Conservation (phyloP, 495 filamentous ascomycete genomes). For the Penicillium coprophilum region DNA sequence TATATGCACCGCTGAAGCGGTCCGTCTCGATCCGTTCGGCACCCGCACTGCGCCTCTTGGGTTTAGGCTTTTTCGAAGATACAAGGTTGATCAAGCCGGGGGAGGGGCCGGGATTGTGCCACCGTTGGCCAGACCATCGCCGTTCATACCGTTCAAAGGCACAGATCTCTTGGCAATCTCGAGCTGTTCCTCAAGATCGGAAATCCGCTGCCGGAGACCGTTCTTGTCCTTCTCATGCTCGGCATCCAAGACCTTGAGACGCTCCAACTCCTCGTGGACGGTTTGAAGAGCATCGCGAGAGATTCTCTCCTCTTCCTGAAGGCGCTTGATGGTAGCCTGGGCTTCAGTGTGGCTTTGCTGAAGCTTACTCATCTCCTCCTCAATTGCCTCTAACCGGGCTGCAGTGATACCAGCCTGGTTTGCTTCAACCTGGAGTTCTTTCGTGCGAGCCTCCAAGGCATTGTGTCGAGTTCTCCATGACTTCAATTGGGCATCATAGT, state of each 20-base stretch:
- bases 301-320: conserved; percentile 87
- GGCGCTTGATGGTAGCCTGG: conserved; percentile 79
- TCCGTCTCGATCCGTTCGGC: conserved; percentile 81
- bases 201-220: conserved; percentile 79
- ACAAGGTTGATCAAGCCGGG: conserved; percentile 91
- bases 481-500: conserved; percentile 92
- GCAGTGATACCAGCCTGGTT: conserved; percentile 96
- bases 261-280: conserved; percentile 74
- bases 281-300: conserved; percentile 75
- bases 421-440: conserved; percentile 92
- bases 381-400: conserved; percentile 82
- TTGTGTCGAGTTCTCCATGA: conserved; percentile 92
- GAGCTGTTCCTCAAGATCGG: conserved; percentile 88
- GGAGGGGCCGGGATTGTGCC: conserved; percentile 52
- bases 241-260: conserved; percentile 64
- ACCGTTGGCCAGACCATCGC: conserved; percentile 69
- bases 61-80: conserved; percentile 95
- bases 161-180: conserved; percentile 74
- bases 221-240: conserved; percentile 79
- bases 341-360: conserved; percentile 85
- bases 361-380: conserved; percentile 91
- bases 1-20: conserved; percentile 86
- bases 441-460: conserved; percentile 82
- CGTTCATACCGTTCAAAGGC: conserved; percentile 53
- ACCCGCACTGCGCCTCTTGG: conserved; percentile 90